phyloP scores from a whole-genome alignment of 148 eudicot genomes.

The Fagopyrum esculentum region DNA sequence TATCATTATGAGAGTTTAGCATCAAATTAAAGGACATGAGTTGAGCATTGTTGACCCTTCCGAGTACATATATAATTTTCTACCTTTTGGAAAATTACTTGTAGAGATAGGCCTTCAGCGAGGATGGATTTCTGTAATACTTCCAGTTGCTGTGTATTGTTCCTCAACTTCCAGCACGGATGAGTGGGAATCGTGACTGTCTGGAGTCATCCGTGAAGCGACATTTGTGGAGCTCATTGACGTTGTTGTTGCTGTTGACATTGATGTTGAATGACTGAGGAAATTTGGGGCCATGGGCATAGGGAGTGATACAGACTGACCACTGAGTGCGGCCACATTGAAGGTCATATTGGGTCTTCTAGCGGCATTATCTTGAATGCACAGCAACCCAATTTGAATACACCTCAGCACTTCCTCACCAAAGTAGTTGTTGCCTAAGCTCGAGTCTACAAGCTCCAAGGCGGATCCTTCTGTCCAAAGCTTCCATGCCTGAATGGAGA shows the following conservation, averaged over 20 bases:
- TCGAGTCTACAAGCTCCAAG: conserved; percentile 16
- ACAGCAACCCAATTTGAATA: conserved; percentile 24
- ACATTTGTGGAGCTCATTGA: conserved; percentile 3
- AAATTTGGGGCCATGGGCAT: conserved; percentile 2
- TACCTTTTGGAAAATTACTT: background rate
- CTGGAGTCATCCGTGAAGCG: background rate
- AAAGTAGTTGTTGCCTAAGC: conserved; percentile 2
- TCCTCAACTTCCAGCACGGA: background rate
- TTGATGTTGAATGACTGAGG: background rate
- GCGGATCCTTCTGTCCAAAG: conserved; percentile 17
- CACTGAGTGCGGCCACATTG: conserved; percentile 18
- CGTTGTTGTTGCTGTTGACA: background rate
- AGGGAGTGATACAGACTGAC: conserved; percentile 17
- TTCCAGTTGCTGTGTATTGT: background rate
- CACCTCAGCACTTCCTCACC: conserved; percentile 12
- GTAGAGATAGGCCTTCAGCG: background rate
- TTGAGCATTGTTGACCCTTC: no score
- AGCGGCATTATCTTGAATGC: conserved; percentile 20
- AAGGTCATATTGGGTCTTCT: conserved; percentile 21
- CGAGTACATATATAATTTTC: no score
- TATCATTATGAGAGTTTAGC: no score
- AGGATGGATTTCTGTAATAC: background rate
- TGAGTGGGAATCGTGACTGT: background rate
- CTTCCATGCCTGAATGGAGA: conserved; percentile 18
- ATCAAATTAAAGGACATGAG: no score